These are phyloP conservation scores for Chlamydomonas sp. DNA, from an alignment of 139 green algal genomes.

Conservation along the genomic window DNA sequence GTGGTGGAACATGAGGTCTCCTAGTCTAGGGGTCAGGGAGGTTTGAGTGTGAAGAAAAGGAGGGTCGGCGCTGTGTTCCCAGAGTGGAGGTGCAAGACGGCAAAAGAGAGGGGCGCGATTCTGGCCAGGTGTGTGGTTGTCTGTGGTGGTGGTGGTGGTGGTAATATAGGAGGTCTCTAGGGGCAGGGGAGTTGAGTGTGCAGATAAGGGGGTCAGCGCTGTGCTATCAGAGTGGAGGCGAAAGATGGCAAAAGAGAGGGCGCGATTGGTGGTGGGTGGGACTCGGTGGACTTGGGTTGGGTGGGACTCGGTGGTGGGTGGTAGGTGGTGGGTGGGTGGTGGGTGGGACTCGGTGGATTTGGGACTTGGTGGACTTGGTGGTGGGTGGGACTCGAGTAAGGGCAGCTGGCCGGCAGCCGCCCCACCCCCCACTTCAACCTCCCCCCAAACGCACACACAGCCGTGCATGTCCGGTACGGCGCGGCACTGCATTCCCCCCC, in stretches of 20 bases:
- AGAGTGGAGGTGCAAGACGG: neutral
- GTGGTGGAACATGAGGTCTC: neutral
- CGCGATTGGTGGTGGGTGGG: neutral
- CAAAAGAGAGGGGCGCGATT: neutral
- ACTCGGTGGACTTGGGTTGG: neutral
- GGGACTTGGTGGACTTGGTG: neutral
- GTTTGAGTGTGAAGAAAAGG: no score
- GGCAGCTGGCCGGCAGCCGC: neutral
- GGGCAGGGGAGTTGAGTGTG: no score
- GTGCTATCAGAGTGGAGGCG: constrained; percentile 56
- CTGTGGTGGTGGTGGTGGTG: neutral
- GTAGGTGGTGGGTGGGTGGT: neutral
- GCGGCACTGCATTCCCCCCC: neutral
- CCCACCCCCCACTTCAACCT: no score
- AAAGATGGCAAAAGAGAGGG: constrained; percentile 53
- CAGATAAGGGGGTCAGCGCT: no score
- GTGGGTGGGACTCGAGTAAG: neutral
- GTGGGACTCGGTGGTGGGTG: neutral
- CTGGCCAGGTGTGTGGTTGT: neutral
- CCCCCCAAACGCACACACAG: neutral
- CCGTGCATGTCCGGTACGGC: neutral
- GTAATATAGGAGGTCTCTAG: no score
- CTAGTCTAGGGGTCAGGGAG: no score
- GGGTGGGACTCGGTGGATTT: neutral
- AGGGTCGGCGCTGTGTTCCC: no score